Evolutionary conservation across 2,329 filamentous ascomycete genomes (phyloP).

Genomic region (Conoideocrella luteorostrata): DNA sequence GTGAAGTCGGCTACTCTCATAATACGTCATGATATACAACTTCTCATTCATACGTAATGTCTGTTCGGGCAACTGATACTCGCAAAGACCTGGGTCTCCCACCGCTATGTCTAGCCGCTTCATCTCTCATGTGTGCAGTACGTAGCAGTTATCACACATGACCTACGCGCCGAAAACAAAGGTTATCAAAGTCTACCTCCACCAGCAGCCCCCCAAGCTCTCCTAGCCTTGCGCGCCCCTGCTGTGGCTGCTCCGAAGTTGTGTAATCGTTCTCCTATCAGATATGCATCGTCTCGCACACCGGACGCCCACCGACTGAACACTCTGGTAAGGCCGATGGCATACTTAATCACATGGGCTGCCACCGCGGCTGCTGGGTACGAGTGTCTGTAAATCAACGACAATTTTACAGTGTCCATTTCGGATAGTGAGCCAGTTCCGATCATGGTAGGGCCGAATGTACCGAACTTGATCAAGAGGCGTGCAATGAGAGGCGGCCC

Average conservation of each 20-base stretch:
- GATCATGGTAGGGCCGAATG: slow-evolving; percentile 13
- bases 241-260: slow-evolving; percentile 65
- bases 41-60: no score
- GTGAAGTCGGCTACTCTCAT: no score
- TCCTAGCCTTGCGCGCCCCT: slow-evolving; percentile 27
- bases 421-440: slow-evolving; percentile 20
- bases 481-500: slow-evolving; percentile 56
- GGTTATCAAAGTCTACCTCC: slow-evolving; percentile 10
- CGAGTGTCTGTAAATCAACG: slow-evolving; percentile 48
- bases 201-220: slow-evolving; percentile 31
- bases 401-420: slow-evolving; percentile 21
- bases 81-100: no score
- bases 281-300: slow-evolving; percentile 89
- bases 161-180: not conserved
- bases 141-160: slow-evolving; percentile 1
- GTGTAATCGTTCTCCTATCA: slow-evolving; percentile 90
- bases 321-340: slow-evolving; percentile 49
- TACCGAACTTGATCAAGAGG: slow-evolving; percentile 19
- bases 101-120: no score
- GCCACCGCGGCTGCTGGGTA: slow-evolving; percentile 62
- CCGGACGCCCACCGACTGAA: slow-evolving; percentile 71
- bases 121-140: not conserved
- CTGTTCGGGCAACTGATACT: no score
- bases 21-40: no score
- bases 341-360: slow-evolving; percentile 35